Conservation (phyloP, 2,329 filamentous ascomycete species). For the Scedosporium aurantiacum region DNA sequence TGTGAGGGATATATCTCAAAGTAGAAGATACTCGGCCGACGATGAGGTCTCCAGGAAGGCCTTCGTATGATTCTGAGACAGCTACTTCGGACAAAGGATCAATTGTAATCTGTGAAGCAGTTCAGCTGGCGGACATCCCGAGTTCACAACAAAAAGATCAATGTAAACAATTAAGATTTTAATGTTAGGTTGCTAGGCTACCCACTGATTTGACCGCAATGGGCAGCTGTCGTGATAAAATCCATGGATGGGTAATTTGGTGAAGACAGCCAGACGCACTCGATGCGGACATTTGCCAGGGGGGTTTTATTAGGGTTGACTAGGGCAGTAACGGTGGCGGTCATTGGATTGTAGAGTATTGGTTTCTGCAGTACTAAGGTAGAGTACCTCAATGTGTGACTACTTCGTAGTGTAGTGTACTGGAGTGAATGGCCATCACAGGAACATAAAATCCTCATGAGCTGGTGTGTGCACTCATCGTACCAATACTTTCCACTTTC, state of each 20-base stretch:
- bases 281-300: neutral
- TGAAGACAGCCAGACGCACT: neutral
- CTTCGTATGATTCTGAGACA: no score
- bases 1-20: neutral
- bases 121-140: neutral
- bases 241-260: neutral
- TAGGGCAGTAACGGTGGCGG: neutral
- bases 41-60: no score
- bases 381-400: neutral
- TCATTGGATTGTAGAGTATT: neutral
- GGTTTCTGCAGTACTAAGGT: neutral
- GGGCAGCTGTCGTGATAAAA: neutral
- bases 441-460: no score
- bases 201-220: neutral
- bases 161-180: neutral
- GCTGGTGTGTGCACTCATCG: no score
- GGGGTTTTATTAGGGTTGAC: conserved; percentile 1
- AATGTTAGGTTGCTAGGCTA: neutral
- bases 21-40: neutral
- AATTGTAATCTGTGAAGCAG: no score
- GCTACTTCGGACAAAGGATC: no score
- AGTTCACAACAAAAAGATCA: neutral
- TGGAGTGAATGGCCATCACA: no score
- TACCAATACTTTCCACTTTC: no score
- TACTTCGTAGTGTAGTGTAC: no score